Percentiles rank a stretch among this genome's conserved stretches.
Conservation (phyloP, 176 grass and related monocot genomes). For the Otatea glauca region DNA sequence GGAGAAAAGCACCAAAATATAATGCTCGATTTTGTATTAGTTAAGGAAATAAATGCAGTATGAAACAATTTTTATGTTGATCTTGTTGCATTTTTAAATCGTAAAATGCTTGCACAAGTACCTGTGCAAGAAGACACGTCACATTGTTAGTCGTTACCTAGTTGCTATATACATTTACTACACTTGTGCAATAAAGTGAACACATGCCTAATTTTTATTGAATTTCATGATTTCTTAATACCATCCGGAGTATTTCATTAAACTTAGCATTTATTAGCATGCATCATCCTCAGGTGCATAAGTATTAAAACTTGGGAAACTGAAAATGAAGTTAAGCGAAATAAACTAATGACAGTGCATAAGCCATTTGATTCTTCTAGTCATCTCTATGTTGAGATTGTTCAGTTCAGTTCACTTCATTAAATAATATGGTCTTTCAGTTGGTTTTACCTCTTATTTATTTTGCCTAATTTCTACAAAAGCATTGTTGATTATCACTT, state of each 20-base stretch:
- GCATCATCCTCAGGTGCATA: background rate
- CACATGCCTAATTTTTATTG: background rate
- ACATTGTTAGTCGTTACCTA: background rate
- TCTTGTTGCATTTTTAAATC: background rate
- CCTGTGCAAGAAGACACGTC: background rate
- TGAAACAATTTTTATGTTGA: constrained; percentile 2
- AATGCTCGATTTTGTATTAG: constrained; percentile 7
- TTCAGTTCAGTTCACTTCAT: constrained; percentile 17
- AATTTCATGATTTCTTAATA: background rate
- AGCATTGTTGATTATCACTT: background rate
- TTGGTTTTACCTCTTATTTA: background rate
- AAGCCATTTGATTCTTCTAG: background rate
- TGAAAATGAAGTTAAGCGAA: background rate
- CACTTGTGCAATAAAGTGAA: background rate
- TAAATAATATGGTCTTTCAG: background rate
- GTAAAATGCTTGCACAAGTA: no score
- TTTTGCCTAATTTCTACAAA: background rate
- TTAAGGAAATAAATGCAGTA: background rate
- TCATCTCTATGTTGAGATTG: background rate
- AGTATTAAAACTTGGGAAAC: background rate
- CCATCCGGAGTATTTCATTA: background rate
- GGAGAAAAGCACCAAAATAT: background rate
- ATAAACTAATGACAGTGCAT: background rate
- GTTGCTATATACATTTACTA: background rate
- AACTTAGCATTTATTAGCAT: background rate